Base-by-base conservation (phyloP, 2,329 filamentous ascomycete genomes). In the Xylaria sp. region DNA sequence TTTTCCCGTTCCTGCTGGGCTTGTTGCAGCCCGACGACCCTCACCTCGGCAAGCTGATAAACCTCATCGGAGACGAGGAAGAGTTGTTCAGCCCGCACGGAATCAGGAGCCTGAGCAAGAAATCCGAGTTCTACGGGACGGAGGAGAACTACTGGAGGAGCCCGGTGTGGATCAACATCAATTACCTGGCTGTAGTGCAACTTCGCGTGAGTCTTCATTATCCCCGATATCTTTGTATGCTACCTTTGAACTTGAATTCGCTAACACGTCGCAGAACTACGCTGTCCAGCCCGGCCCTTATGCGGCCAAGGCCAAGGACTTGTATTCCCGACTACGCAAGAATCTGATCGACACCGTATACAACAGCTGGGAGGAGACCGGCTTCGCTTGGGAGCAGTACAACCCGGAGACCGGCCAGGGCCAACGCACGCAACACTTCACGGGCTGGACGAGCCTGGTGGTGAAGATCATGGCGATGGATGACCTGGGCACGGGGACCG, bases 341-440 rank as follows among this genome's bases (percentile, higher is more conserved):
- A 97, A 96, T 69, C 76, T 99, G 11, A 89, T 97, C 42, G 83
- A 92, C 47, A 97, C 92, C 1, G 89, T 97, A 13, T 97, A 89
- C 76, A 83, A 87, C 53, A 87, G 87, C 70, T 99, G 93, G 93
- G 79, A 87, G 69, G 85, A 90, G 68, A 97, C 94, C 0, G 93
- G 93, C 17, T 97, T 97, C 70, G 94, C 93, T 0, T 99, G 93
- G 93, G 94, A 99, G 75, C 94, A 99, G 76, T 99, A 97, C 73
- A 91, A 96, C 71, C 91, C 92, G 0, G 91, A 96, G 65, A 96
- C 91, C 2, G 94, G 94, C 42, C 83, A 84, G 48, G 94, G 94
- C n/a, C 93, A 97, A 78, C 83, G 94, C 39, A 97, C 92, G 4
- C 92, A 97, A 78, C 93, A 97, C 73, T 99, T 99, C 71, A 97